Base-by-base conservation (phyloP, 176 grass and related monocot genomes). In the Saccharum officinarum region DNA sequence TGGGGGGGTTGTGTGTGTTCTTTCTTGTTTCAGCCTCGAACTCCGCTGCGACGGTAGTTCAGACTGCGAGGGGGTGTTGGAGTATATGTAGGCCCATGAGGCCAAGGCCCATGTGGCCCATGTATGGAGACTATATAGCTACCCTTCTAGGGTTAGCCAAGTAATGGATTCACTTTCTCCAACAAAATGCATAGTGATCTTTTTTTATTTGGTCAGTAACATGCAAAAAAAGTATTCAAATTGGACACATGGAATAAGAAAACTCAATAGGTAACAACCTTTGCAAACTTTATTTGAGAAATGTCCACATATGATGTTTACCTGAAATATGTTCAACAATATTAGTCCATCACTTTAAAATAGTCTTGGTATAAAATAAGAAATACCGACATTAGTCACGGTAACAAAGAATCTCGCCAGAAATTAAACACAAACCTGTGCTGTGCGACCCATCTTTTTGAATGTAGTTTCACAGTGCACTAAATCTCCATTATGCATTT, bases 401-500 rank as follows among this genome's bases (percentile, higher is more conserved):
- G 40, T 10, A 83, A 77, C 18, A n/a, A 46, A 78, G 25, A 55
- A 46, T 39, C 38, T 86, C 74, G 79, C 40, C 37, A 60, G 0
- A 90, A 73, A 70, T 71, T 64, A 74, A 33, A 73, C 40, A 74
- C 85, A 68, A 92, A 95, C 96, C 93, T 98, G 85, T 57, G 96
- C 87, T 85, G 92, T 94, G 78, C 93, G 96, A 7, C 96, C 96
- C 96, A 98, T 89, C 87, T 82, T 81, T 73, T 95, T 50, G 78
- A 87, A 94, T 61, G 87, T 95, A 44, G 50, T 69, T 85, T 98
- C 96, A 69, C 93, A 98, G 72, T 95, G 86, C 41, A 66, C 46
- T 85, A 98, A 90, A 80, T 98, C 96, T 75, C 96, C 96, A 81
- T 88, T 79, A 42, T 91, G 88, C 57, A 95, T 94, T 87, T 69